These are phyloP conservation scores for Penstemon eatonii DNA, from an alignment of 257 asterid species.

Conservation along the genomic window DNA sequence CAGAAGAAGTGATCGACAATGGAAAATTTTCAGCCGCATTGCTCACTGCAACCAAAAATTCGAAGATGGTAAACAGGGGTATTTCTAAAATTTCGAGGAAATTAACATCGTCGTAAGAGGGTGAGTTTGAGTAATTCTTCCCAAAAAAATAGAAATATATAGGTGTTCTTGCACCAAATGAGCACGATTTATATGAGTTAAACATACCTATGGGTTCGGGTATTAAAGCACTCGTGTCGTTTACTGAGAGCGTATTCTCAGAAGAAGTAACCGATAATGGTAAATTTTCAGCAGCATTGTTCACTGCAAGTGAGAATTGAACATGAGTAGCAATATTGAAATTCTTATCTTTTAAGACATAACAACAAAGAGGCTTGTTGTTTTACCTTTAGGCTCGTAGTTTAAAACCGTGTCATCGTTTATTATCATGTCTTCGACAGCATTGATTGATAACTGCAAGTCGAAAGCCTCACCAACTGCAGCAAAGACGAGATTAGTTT, in stretches of 20 bases:
- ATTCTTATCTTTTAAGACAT: neutral
- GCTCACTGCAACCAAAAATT: conserved; percentile 6
- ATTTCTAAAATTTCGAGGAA: neutral
- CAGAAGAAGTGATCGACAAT: conserved; percentile 6
- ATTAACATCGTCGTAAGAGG: neutral
- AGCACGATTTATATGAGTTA: neutral
- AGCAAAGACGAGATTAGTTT: neutral
- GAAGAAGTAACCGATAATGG: conserved; percentile 9
- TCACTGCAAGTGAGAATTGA: neutral
- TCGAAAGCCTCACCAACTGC: conserved; percentile 32
- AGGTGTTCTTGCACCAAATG: neutral
- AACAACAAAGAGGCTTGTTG: neutral
- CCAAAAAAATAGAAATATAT: neutral
- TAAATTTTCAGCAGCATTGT: neutral
- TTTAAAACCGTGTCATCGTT: conserved; percentile 20
- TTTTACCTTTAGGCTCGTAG: conserved; percentile 21
- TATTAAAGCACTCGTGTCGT: neutral
- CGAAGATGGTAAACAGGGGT: neutral
- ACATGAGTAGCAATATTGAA: neutral
- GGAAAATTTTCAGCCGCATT: conserved; percentile 12
- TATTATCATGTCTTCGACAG: conserved; percentile 28
- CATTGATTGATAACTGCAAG: conserved; percentile 29
- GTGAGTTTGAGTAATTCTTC: no score
- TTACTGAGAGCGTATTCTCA: conserved; percentile 1
- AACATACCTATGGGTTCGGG: conserved; percentile 12